phyloP scores from a whole-genome alignment of 2,329 filamentous ascomycete genomes.

The Microcera coccophila region DNA sequence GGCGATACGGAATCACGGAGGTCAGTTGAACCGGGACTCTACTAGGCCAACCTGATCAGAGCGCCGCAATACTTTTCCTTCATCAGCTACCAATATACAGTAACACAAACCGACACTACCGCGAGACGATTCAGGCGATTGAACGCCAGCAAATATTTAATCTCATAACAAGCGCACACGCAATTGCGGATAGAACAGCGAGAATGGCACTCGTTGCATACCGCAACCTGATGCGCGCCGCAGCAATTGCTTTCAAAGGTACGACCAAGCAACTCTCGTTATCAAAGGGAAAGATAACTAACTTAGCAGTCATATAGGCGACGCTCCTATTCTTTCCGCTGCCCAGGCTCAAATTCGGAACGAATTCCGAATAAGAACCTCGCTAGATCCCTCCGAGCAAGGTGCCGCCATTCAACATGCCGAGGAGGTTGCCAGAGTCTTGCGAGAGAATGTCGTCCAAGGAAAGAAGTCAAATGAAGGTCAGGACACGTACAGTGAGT shows the following conservation, averaged over 20 bases:
- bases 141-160: too few species aligned
- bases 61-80: not conserved
- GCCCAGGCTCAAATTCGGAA: constrained; percentile 69
- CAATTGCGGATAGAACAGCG: not conserved
- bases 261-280: constrained; percentile 15
- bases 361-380: constrained; percentile 66
- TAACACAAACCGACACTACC: too few species aligned
- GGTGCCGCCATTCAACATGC: constrained; percentile 72
- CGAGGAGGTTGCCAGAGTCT: constrained; percentile 73
- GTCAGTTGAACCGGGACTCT: constrained; percentile 23
- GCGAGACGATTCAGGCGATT: too few species aligned
- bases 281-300: not conserved
- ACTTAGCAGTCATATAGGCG: constrained; percentile 51
- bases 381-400: constrained; percentile 54
- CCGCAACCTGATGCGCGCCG: constrained; percentile 74
- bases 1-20: constrained; percentile 11
- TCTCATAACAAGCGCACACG: too few species aligned
- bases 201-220: constrained; percentile 61
- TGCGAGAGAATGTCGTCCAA: constrained; percentile 85
- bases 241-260: constrained; percentile 82
- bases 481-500: constrained; percentile 58
- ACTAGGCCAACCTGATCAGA: constrained; percentile 1
- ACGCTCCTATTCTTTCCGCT: constrained; percentile 62
- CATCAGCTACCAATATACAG: too few species aligned
- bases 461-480: constrained; percentile 52